Percentiles rank a stretch among this genome's conserved stretches.
Conservation (phyloP, 2,329 filamentous ascomycete species). For the Diplocarpon mali region DNA sequence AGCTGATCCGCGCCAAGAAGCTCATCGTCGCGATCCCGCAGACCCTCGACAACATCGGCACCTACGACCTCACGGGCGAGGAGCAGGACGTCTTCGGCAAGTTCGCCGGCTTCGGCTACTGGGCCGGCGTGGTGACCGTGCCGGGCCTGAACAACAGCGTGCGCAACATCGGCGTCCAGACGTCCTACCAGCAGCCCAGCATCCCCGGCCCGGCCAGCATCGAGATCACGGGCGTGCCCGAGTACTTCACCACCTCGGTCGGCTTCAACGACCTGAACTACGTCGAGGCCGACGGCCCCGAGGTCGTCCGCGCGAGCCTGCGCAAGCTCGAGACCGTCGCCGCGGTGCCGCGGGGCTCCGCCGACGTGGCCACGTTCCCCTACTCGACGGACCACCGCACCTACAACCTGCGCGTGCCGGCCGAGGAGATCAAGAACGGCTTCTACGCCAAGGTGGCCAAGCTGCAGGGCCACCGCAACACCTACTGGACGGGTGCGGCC, state of each 20-base stretch:
- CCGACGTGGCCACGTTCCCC: no score
- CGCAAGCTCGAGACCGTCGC: no score
- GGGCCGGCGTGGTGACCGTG: no score
- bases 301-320: background rate
- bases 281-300: background rate
- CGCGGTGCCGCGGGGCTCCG: no score
- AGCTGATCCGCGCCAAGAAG: no score
- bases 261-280: constrained; percentile 2
- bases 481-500: constrained; percentile 4
- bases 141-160: background rate
- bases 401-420: constrained; percentile 2
- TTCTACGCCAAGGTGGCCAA: constrained; percentile 1
- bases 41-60: no score
- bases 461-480: constrained; percentile 3
- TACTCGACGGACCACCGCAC: background rate
- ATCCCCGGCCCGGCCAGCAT: background rate
- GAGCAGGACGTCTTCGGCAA: no score
- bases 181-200: background rate
- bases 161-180: background rate
- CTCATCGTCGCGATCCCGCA: no score
- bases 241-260: background rate
- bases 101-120: no score
- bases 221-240: background rate
- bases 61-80: no score
- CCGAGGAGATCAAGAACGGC: constrained; percentile 1